Conservation (phyloP, 495 filamentous ascomycete species). For the Jackrogersella multiformis region DNA sequence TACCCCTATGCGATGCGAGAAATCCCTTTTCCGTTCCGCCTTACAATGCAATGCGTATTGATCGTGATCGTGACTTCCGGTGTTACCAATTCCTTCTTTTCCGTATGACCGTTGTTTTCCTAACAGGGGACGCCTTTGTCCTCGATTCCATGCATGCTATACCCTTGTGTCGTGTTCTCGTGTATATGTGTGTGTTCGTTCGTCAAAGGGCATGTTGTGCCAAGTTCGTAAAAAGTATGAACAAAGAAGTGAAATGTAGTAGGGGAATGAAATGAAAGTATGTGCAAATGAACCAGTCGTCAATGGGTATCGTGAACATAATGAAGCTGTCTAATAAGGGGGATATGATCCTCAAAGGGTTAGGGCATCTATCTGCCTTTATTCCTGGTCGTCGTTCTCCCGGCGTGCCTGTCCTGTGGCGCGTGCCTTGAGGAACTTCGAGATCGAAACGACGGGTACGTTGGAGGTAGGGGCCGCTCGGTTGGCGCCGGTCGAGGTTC, state of each 20-base stretch:
- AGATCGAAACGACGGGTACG: conserved; percentile 34
- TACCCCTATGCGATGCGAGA: neutral
- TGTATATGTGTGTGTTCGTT: too few relatives aligned
- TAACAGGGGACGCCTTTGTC: neutral
- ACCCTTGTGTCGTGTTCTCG: neutral
- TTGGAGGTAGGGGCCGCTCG: conserved; percentile 22
- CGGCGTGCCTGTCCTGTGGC: conserved; percentile 43
- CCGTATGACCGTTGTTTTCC: neutral
- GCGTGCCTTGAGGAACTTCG: conserved; percentile 38
- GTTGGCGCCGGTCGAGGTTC: neutral
- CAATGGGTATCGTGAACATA: neutral
- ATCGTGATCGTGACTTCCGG: neutral
- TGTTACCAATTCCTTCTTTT: neutral
- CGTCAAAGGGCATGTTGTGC: conserved; percentile 5
- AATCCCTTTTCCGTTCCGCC: neutral
- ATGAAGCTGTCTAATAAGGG: neutral
- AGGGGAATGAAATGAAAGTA: neutral
- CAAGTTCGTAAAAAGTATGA: conserved; percentile 9
- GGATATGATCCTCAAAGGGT: neutral
- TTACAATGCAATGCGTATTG: neutral
- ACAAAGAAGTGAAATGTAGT: too few relatives aligned
- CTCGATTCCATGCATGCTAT: conserved; percentile 1
- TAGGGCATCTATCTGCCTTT: neutral
- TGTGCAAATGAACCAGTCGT: neutral
- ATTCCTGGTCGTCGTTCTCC: neutral